A percentile compares a stretch with the other conserved stretches of the same genome.
These are phyloP conservation scores for Pezicula carpinea DNA, from an alignment of 2,329 filamentous ascomycete genomes.

Conservation along the genomic window DNA sequence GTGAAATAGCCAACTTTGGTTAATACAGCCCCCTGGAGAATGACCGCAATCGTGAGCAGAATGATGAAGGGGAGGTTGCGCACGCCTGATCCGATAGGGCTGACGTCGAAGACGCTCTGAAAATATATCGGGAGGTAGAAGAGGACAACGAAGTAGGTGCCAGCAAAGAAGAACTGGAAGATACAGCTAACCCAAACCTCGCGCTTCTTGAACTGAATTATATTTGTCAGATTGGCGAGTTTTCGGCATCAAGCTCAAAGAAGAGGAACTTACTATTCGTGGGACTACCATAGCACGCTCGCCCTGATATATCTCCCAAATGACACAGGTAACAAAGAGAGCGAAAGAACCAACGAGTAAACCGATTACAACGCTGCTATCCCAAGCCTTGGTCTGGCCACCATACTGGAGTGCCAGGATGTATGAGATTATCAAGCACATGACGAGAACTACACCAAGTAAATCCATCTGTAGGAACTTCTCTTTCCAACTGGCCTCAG, in stretches of 20 bases:
- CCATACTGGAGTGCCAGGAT: conserved; percentile 41
- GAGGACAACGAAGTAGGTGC: conserved; percentile 34
- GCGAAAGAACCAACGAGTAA: conserved; percentile 31
- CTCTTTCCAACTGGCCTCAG: conserved; percentile 30
- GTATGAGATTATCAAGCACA: conserved; percentile 35
- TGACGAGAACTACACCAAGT: conserved; percentile 36
- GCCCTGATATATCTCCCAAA: conserved; percentile 34
- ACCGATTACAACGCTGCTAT: conserved; percentile 33
- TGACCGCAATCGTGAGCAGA: conserved; percentile 32
- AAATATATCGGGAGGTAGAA: conserved; percentile 45
- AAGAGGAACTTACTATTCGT: conserved; percentile 32
- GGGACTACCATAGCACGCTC: conserved; percentile 43
- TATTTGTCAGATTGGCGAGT: neutral
- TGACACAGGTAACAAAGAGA: conserved; percentile 25
- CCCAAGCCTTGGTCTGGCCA: conserved; percentile 36
- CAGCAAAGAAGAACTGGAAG: conserved; percentile 35
- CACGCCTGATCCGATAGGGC: conserved; percentile 30
- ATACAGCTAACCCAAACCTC: conserved; percentile 35
- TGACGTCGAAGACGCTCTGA: conserved; percentile 35
- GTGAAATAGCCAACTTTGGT: conserved; percentile 3
- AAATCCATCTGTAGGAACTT: conserved; percentile 42
- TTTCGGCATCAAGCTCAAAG: neutral
- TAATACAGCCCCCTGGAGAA: conserved; percentile 1
- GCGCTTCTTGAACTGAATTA: conserved; percentile 27
- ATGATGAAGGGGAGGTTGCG: conserved; percentile 34